Base-by-base conservation (phyloP, 2,329 filamentous ascomycete genomes). In the Mycosphaerella arachidis region DNA sequence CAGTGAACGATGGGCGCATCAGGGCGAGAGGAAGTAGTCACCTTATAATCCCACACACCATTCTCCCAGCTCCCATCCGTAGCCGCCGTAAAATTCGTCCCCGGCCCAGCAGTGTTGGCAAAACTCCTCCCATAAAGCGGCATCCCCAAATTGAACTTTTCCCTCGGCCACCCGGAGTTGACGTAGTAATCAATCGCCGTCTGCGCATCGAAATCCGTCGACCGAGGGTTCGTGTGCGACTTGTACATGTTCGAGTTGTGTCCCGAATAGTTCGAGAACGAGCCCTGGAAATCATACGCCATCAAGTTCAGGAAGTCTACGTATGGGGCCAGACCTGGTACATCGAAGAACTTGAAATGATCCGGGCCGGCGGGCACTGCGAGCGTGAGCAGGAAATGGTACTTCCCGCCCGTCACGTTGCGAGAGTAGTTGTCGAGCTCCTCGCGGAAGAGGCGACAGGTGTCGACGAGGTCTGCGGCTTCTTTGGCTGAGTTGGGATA, bases 51-150 rank as follows among this genome's bases (percentile, higher is more conserved):
- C 67, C 89, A 90, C 0, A 95, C 84, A 0, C 91, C 91, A 2
- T 82, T 78, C 77, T 96, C 92, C 88, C 89, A 96, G 56, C 83
- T 89, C 0, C 92, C 92, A 53, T 86, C 81, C 1, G 91, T 91
- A 9, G 89, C 80, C 5, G 90, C 90, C 37, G 74, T 82, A 75
- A 83, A 96, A 0, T 84, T 77, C 24, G 79, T 75, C 0, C 92
- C 93, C 0, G 85, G 82, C 0, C 92, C 92, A 20, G 87, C 81
- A 0, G 93, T 97, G 63, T 86, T 84, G 66, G 85, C 81, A 72
- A 96, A 97, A 0, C 90, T 84, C 33, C 92, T 88, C 1, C 92
- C 93, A 71, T 97, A 97, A 12, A 97, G 78, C 1, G 93, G 92
- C 88, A 96, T 92, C 1, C 92, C 92, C 18, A 97, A 74, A 3